Evolutionary conservation across 352 stramenopile species (phyloP).

Genomic region (Pythium chondricola): DNA sequence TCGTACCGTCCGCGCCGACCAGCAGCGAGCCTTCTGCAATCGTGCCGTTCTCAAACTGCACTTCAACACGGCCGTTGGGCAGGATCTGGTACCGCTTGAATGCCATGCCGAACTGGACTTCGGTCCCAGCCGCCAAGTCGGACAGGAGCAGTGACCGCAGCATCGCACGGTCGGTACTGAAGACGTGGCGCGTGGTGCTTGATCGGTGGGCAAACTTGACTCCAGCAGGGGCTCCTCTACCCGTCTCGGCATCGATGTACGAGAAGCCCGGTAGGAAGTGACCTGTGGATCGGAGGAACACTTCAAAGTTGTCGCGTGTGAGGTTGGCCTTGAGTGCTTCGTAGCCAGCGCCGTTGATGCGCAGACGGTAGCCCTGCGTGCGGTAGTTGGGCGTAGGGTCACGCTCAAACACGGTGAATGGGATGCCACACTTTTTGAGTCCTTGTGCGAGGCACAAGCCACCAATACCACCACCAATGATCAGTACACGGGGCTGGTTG

Average conservation of each 20-base stretch:
- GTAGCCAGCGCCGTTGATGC: slow-evolving; percentile 51
- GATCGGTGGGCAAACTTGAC: background rate
- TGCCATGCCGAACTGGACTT: slow-evolving; percentile 43
- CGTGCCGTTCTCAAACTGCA: slow-evolving; percentile 47
- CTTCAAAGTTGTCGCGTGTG: slow-evolving; percentile 35
- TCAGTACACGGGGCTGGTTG: slow-evolving; percentile 10
- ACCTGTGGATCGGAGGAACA: slow-evolving; percentile 37
- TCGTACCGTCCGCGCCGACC: slow-evolving; percentile 50
- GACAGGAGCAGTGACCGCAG: slow-evolving; percentile 24
- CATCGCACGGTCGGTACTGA: slow-evolving; percentile 16
- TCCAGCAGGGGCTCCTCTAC: background rate
- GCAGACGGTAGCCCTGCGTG: slow-evolving; percentile 51
- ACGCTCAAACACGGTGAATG: slow-evolving; percentile 63
- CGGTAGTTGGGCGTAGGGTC: slow-evolving; percentile 48
- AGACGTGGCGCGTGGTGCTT: slow-evolving; percentile 8
- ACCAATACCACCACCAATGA: slow-evolving; percentile 42
- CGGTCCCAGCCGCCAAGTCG: slow-evolving; percentile 32
- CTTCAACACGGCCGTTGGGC: slow-evolving; percentile 39
- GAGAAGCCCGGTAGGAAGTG: slow-evolving; percentile 41
- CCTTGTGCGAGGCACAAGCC: slow-evolving; percentile 55
- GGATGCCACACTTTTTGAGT: slow-evolving; percentile 48
- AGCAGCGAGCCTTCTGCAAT: slow-evolving; percentile 38
- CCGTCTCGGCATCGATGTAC: slow-evolving; percentile 40
- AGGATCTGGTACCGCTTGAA: slow-evolving; percentile 42
- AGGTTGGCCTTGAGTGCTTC: slow-evolving; percentile 48